Evolutionary conservation across 2,329 filamentous ascomycete species (phyloP).

Genomic region (Cladobotryum protrusum): DNA sequence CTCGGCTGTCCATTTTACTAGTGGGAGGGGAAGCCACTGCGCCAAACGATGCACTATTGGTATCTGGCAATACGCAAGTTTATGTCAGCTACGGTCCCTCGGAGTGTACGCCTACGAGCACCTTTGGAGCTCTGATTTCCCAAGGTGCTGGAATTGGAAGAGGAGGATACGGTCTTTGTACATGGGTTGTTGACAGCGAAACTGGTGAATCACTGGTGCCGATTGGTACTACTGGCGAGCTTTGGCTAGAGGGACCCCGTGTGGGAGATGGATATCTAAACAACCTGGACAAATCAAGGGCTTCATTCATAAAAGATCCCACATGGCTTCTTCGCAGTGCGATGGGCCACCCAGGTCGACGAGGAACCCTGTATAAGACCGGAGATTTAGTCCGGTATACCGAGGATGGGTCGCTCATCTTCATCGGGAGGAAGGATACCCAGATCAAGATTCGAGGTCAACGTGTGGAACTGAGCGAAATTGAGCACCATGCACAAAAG

Average conservation of each 20-base stretch:
- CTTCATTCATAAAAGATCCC: no score
- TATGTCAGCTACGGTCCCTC: no score
- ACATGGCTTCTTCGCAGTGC: no score
- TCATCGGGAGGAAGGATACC: conserved; percentile 5
- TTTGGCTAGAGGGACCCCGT: conserved; percentile 4
- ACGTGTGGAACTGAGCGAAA: conserved; percentile 8
- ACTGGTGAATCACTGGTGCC: conserved; percentile 2
- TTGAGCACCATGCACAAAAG: conserved; percentile 5
- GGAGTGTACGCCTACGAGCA: neutral
- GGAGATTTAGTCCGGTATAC: conserved; percentile 9
- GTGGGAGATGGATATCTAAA: conserved; percentile 6
- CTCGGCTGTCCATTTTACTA: no score
- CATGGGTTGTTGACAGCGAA: conserved; percentile 2
- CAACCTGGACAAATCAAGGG: neutral
- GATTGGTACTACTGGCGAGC: conserved; percentile 7
- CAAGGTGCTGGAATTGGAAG: neutral
- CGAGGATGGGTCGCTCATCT: conserved; percentile 2
- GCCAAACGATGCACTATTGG: no score
- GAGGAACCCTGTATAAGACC: conserved; percentile 3
- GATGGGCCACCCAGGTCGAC: no score
- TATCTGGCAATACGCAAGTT: no score
- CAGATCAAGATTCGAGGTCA: conserved; percentile 10
- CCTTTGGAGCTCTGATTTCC: neutral
- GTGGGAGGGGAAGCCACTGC: no score
- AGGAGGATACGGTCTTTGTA: neutral